phyloP scores from a whole-genome alignment of 495 filamentous ascomycete genomes.

The Aspergillus funiculosus region DNA sequence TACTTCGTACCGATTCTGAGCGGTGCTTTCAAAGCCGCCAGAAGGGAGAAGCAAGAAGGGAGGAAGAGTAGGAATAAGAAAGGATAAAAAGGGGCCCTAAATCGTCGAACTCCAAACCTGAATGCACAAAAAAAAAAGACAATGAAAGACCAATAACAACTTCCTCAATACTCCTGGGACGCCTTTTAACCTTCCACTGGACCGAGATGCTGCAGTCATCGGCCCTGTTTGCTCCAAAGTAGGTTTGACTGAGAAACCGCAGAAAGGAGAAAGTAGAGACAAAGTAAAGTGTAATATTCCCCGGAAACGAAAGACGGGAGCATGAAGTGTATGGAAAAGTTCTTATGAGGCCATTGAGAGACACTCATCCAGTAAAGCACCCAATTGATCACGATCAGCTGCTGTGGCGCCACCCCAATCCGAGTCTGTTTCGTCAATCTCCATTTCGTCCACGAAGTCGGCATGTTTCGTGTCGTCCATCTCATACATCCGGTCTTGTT shows the following conservation, averaged over 20 bases:
- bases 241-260: background rate
- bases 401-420: slow-evolving; percentile 68
- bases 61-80: background rate
- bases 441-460: slow-evolving; percentile 50
- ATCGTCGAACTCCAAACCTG: slow-evolving; percentile 17
- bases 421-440: slow-evolving; percentile 57
- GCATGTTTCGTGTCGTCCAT: slow-evolving; percentile 36
- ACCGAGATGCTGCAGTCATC: slow-evolving; percentile 12
- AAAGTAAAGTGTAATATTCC: slow-evolving; percentile 4
- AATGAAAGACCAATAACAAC: slow-evolving; percentile 10
- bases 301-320: slow-evolving; percentile 9
- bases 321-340: background rate
- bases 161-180: slow-evolving; percentile 22
- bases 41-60: too few relatives aligned
- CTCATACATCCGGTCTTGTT: slow-evolving; percentile 43
- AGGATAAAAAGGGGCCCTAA: slow-evolving; percentile 18
- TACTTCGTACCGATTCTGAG: too few relatives aligned
- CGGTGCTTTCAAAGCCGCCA: too few relatives aligned
- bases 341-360: slow-evolving; percentile 44
- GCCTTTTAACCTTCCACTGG: slow-evolving; percentile 14
- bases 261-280: slow-evolving; percentile 7
- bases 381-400: slow-evolving; percentile 57
- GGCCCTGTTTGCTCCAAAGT: background rate
- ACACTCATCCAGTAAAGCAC: slow-evolving; percentile 62
- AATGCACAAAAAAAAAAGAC: slow-evolving; percentile 17